Conservation (phyloP, 108 stramenopile species). For the Cyclotella sp. region DNA sequence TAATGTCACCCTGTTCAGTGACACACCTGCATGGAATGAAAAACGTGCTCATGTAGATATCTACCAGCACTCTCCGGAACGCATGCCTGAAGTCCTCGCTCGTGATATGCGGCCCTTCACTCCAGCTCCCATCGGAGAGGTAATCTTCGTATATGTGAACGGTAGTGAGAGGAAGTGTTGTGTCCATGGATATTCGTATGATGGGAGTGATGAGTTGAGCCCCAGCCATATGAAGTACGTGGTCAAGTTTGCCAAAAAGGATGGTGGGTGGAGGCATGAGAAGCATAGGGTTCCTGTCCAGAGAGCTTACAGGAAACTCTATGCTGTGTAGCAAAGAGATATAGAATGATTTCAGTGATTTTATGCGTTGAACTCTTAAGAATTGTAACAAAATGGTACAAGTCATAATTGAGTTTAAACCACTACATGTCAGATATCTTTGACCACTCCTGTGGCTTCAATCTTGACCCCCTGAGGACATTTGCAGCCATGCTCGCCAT, state of each 20-base stretch:
- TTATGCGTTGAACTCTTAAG: too few species aligned
- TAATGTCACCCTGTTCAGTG: slow-evolving; percentile 1
- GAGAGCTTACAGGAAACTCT: neutral
- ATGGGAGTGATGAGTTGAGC: neutral
- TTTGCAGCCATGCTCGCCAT: too few species aligned
- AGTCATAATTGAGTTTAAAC: too few species aligned
- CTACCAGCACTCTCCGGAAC: slow-evolving; percentile 3
- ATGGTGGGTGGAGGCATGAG: slow-evolving; percentile 10
- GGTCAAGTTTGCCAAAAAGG: slow-evolving; percentile 8
- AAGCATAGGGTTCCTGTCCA: slow-evolving; percentile 12
- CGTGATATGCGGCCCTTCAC: slow-evolving; percentile 14
- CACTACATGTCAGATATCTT: too few species aligned
- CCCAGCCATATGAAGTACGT: slow-evolving; percentile 3
- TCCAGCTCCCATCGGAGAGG: slow-evolving; percentile 13
- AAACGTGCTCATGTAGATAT: neutral
- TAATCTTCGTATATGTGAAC: slow-evolving; percentile 8
- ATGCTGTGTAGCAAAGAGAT: too few species aligned
- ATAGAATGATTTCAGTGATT: too few species aligned
- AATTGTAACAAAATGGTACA: too few species aligned
- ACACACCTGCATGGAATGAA: slow-evolving; percentile 15
- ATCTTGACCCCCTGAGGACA: too few species aligned
- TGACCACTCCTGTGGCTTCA: too few species aligned
- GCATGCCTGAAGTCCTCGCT: slow-evolving; percentile 12
- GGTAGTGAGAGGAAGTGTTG: slow-evolving; percentile 12
- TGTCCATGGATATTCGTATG: slow-evolving; percentile 15